Evolutionary conservation across 805 yeast genomes (phyloP).

Genomic region (Kuraishia hungarica): DNA sequence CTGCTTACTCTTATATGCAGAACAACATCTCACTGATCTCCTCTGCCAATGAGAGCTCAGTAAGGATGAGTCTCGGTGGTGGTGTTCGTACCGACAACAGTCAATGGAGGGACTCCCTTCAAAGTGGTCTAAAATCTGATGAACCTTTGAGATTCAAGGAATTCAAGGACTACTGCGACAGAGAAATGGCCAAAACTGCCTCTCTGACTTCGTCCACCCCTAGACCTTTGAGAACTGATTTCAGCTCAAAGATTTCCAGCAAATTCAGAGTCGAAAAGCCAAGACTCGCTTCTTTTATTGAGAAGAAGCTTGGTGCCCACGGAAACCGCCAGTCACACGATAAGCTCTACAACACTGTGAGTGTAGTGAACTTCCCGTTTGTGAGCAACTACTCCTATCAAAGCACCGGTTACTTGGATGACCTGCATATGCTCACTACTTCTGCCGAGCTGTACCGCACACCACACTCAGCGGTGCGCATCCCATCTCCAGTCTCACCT

Average conservation of each 20-base stretch:
- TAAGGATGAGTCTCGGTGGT: conserved; percentile 4
- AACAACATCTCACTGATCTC: conserved; percentile 12
- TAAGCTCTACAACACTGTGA: conserved; percentile 5
- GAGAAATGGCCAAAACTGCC: conserved; percentile 7
- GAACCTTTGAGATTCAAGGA: conserved; percentile 29
- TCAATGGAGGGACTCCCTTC: conserved; percentile 35
- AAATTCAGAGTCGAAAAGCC: conserved; percentile 7
- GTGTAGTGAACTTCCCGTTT: conserved; percentile 37
- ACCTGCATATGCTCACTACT: conserved; percentile 39
- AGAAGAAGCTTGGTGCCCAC: conserved; percentile 12
- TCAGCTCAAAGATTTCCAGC: background rate
- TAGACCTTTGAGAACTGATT: conserved; percentile 11
- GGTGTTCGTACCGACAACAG: conserved; percentile 27
- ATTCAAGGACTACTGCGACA: conserved; percentile 26
- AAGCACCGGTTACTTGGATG: conserved; percentile 37
- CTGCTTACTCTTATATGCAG: conserved; percentile 24
- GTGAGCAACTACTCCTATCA: conserved; percentile 44
- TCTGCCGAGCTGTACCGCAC: conserved; percentile 33
- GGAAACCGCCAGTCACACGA: background rate
- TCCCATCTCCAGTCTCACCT: conserved; percentile 2
- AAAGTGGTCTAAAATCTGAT: conserved; percentile 30
- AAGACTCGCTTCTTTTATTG: conserved; percentile 15
- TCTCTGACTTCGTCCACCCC: background rate
- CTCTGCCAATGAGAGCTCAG: conserved; percentile 18
- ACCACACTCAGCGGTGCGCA: background rate